phyloP scores from a whole-genome alignment of 2,329 filamentous ascomycete species.

The Sphaerulina populicola region DNA sequence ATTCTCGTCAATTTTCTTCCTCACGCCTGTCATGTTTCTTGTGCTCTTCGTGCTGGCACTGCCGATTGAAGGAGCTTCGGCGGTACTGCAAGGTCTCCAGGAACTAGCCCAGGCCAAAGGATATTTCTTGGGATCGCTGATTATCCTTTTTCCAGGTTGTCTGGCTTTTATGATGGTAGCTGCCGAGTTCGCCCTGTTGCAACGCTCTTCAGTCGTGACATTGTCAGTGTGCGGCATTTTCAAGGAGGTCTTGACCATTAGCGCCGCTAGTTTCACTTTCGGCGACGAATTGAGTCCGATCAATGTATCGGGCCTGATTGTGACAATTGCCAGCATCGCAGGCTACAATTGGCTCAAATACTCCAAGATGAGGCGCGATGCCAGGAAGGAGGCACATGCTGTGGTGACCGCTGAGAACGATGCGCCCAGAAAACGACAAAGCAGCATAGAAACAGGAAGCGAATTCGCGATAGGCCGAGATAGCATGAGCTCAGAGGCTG shows the following conservation, averaged over 20 bases:
- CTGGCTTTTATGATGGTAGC: conserved; percentile 96
- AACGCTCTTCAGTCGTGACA: conserved; percentile 92
- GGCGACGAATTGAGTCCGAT: conserved; percentile 77
- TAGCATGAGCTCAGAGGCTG: conserved; percentile 27
- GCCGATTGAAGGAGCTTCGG: conserved; percentile 69
- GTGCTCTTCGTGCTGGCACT: conserved; percentile 72
- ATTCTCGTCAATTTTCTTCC: conserved; percentile 92
- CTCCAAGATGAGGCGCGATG: conserved; percentile 73
- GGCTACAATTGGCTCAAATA: conserved; percentile 96
- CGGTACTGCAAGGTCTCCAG: conserved; percentile 58
- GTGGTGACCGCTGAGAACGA: conserved; percentile 33
- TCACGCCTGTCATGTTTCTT: conserved; percentile 94
- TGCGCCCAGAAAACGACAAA: conserved; percentile 2
- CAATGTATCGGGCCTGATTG: conserved; percentile 78
- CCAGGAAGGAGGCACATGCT: conserved; percentile 44
- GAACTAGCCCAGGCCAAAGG: conserved; percentile 62
- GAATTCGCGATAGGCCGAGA: conserved; percentile 17
- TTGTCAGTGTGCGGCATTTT: conserved; percentile 96
- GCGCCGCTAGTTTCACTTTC: conserved; percentile 77
- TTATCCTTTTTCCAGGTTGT: conserved; percentile 80
- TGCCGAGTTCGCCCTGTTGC: conserved; percentile 87
- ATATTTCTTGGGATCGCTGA: conserved; percentile 53
- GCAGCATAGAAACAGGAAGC: conserved; percentile 11
- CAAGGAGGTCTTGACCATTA: conserved; percentile 96
- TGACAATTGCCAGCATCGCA: conserved; percentile 74